Evolutionary conservation across 371 early-diverging fungal genomes (phyloP), one percentile per base, ranked within the genome.

Genomic region (Mortierella sp.): DNA sequence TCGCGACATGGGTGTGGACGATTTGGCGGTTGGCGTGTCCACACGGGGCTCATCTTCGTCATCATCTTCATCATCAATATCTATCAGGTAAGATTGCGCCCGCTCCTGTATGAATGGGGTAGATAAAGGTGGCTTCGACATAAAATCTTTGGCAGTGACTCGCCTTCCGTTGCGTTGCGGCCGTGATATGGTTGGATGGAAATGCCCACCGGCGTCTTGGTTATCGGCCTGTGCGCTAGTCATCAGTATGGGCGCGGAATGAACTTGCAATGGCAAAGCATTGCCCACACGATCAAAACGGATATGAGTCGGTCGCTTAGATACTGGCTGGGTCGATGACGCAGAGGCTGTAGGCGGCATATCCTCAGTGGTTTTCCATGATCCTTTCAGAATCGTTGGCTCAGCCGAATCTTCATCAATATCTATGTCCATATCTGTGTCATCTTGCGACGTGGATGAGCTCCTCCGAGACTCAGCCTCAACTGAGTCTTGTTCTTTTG

Each of bases 361-460:
- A 10, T 66, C 66, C 6, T 49, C 54, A 4, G 63, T 75, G 4
- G 81, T 80, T 54, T 72, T 80, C 81, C 81, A 80, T 16, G 73
- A 61, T 1, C 81, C 81, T 24, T 68, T 67, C 28, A 80, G 58
- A 9, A 72, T 72, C 18, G 73, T 72, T 1, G 81, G 22, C 18
- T 59, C 57, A 8, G 47, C 39, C n/a, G 35, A 12, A 16, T 45
- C 73, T 20, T 80, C 76, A 51, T 80, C 81, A 5, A 72, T 24
- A 10, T 80, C 80, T 61, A 79, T 60, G 5, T 80, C 81, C 73
- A 78, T 66, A 18, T 78, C 78, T 58, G 68, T 61, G 16, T 71
- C 77, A 8, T 70, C 70, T 18, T 58, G 70, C 12, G 70, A 70
- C 0, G 43, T 12, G 20, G 59, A 30, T 40, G 63, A 62, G n/a